A percentile compares a stretch with the other conserved stretches of the same genome.
These are phyloP conservation scores for Coccinonectria pachysandricola DNA, from an alignment of 2,329 filamentous ascomycete genomes.

Conservation along the genomic window DNA sequence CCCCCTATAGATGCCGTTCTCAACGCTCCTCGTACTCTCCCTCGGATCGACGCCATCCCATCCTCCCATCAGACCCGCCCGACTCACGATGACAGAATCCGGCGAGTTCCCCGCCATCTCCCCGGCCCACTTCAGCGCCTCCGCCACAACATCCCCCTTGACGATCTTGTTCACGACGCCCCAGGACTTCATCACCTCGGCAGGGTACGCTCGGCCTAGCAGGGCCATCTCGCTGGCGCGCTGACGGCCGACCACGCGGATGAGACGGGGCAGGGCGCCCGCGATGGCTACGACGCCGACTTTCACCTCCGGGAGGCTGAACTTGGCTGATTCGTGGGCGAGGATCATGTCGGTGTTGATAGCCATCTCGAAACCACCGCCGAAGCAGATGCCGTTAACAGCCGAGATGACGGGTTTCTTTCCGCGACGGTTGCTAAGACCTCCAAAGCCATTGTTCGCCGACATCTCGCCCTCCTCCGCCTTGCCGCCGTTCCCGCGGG, in stretches of 20 bases:
- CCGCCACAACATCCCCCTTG: conserved; percentile 36
- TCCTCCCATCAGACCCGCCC: conserved; percentile 60
- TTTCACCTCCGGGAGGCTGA: conserved; percentile 60
- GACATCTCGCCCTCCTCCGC: conserved; percentile 33
- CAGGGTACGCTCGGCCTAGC: conserved; percentile 48
- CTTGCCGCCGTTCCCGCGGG: conserved; percentile 3
- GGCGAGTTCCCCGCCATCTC: conserved; percentile 58
- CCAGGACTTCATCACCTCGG: conserved; percentile 52
- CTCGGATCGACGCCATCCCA: conserved; percentile 62
- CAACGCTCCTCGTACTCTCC: conserved; percentile 47
- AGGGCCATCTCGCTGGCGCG: conserved; percentile 63
- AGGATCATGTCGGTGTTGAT: conserved; percentile 62
- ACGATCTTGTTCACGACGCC: conserved; percentile 62
- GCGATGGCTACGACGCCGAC: conserved; percentile 60
- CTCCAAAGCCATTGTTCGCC: conserved; percentile 44
- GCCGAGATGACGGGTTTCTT: conserved; percentile 66
- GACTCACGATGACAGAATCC: conserved; percentile 64
- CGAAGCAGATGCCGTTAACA: conserved; percentile 62
- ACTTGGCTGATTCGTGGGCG: conserved; percentile 43
- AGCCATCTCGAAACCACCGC: conserved; percentile 66
- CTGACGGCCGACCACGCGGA: conserved; percentile 52
- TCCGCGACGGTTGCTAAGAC: conserved; percentile 51
- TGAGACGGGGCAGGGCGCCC: conserved; percentile 56
- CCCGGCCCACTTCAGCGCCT: conserved; percentile 51
- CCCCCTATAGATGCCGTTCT: conserved; percentile 46